Base-by-base conservation (phyloP, 2,329 filamentous ascomycete species). In the Chaetothyriales sp. region DNA sequence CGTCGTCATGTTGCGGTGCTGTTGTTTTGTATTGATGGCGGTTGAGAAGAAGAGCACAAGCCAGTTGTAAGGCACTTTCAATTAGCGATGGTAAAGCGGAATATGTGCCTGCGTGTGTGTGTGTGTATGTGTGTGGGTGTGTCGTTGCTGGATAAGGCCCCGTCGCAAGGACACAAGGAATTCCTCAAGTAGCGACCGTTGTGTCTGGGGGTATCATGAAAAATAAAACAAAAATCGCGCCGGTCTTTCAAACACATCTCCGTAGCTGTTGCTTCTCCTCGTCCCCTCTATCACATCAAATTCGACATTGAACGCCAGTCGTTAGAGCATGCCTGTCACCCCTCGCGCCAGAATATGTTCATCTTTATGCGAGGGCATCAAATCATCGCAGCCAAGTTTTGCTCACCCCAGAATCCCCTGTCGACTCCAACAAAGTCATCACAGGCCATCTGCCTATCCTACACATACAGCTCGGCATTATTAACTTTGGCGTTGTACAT, bases 171-270 rank as follows among this genome's bases (percentile, higher is more conserved):
- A 39, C 32, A 39, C 32, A 39, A 10, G 32, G 15, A 39, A 15
- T 12, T 39, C 32, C 47, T 22, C 36, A 22, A 42, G 18, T 53
- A 53, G 46, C 53, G 53, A 53, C 53, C 51, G 51, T 36, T 44
- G 49, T 49, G 49, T 44, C 49, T 49, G 49, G 48, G 48, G 50
- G 49, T 47, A 46, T 46, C 49, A 49, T 46, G 44, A 26, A 46
- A 26, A 46, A 26, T 28, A 15, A 26, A 28, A 28, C 44, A 46
- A 5, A 46, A 46, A 26, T n/a, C 44, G 22, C 22, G 28, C n/a
- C 44, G 18, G n/a, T n/a, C n/a, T 18, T 25, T 20, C 44, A 1
- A 25, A 6, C 22, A 25, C 43, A 25, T 18, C 25, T 18, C 18
- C 12, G 44, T 46, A 25, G 44, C 22, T 28, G 44, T 25, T 20